Percentiles rank a stretch among this genome's conserved stretches.
These are phyloP conservation scores for Toxoplasma gondii DNA, from an alignment of 169 alveolate genomes.

Conservation along the genomic window DNA sequence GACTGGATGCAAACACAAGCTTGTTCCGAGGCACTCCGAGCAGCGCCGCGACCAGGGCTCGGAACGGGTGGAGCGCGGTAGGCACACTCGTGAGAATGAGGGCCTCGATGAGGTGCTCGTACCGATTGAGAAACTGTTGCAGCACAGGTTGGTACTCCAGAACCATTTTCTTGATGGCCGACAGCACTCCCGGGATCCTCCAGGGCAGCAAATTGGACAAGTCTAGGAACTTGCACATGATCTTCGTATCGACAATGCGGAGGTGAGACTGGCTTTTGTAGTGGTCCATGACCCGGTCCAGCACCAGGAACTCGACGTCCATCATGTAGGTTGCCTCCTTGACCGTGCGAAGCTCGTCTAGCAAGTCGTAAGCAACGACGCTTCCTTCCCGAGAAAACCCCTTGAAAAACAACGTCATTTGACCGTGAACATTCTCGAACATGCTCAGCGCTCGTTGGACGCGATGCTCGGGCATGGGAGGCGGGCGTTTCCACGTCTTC, in stretches of 20 bases:
- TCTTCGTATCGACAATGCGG: conserved; percentile 40
- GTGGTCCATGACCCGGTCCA: conserved; percentile 50
- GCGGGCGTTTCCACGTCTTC: neutral
- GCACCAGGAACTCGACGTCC: conserved; percentile 54
- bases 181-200: conserved; percentile 2
- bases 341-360: conserved; percentile 51
- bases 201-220: conserved; percentile 5
- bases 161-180: neutral
- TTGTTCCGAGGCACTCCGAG: conserved; percentile 31
- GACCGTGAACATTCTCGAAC: conserved; percentile 45
- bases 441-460: neutral
- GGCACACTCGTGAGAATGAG: conserved; percentile 38
- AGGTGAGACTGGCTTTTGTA: conserved; percentile 7
- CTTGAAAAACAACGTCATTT: conserved; percentile 28
- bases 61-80: neutral
- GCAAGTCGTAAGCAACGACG: conserved; percentile 49
- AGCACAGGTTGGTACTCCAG: conserved; percentile 26
- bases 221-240: neutral
- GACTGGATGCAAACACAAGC: neutral
- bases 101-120: conserved; percentile 30
- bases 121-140: conserved; percentile 24
- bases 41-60: conserved; percentile 9
- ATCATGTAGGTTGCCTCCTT: conserved; percentile 34
- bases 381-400: conserved; percentile 49
- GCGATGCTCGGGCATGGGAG: conserved; percentile 41